Base-by-base conservation (phyloP, 805 yeast species). In the Teunomyces lycoperdinae region DNA sequence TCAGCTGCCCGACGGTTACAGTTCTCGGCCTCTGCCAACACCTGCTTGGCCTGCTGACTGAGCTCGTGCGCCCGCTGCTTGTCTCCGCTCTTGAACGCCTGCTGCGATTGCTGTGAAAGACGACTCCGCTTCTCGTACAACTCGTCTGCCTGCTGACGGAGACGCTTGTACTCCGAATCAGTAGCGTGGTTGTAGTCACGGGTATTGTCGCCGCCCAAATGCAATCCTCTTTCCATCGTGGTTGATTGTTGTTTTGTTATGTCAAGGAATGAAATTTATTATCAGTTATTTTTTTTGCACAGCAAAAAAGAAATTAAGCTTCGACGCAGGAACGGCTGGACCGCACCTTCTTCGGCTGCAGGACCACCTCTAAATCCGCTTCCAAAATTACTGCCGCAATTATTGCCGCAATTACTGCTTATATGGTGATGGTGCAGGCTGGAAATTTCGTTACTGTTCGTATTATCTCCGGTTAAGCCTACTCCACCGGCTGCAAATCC, bases 1-100 rank as follows among this genome's bases (percentile, higher is more conserved):
- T 84, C 89, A 1, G 97, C 97, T 3, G 98, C 99, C 64, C 83
- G 81, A 14, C 74, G 70, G 66, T 91, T 91, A 62, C 76, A 80
- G 33, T 72, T 63, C 39, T 89, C 96, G 30, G 89, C 94, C 53
- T 83, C 68, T 0, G 60, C 66, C 27, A 71, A 73, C 50, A 81
- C 81, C 50, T 75, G 62, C 60, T 88, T 85, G 29, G 92, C 84
- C 60, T 83, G 69, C 32, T 80, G 81, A 44, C 95, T 85, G 50
- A 87, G 71, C 50, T 81, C 80, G 55, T 85, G 84, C 1, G 98
- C 98, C 54, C 67, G 68, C 9, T 74, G 77, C 47, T 84, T 84
- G 60, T 90, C 86, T 3, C 97, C 97, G 2, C 68, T 58, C 51
- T 85, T 74, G 61, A 78, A 92, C 1, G 97, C 96, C 14, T 68